These are phyloP conservation scores for Agastache rugosa DNA, from an alignment of 257 asterid species.

Conservation along the genomic window DNA sequence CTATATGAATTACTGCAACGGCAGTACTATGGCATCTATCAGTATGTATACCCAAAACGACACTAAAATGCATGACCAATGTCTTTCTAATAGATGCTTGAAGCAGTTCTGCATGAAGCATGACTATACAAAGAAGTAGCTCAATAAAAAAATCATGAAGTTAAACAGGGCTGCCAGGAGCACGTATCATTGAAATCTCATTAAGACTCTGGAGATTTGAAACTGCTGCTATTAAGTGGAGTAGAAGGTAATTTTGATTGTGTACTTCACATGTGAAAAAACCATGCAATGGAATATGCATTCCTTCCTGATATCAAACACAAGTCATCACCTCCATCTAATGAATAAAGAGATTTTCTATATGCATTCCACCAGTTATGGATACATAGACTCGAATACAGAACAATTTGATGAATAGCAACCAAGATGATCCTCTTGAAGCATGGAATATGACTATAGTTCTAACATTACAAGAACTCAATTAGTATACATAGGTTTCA, in stretches of 20 bases:
- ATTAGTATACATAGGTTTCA: constrained; percentile 1
- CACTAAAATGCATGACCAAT: background rate
- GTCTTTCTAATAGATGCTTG: constrained; percentile 4
- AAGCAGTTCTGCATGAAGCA: constrained; percentile 6
- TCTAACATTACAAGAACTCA: background rate
- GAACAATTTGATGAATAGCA: background rate
- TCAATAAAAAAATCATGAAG: too few relatives aligned
- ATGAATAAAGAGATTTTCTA: background rate
- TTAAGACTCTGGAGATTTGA: too few relatives aligned
- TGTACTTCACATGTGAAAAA: too few relatives aligned
- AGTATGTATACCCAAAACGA: background rate
- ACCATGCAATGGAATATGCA: too few relatives aligned
- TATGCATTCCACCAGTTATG: background rate
- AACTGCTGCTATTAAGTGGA: too few relatives aligned
- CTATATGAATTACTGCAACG: background rate
- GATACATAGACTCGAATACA: background rate
- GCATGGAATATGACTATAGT: background rate
- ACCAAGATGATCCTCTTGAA: too few relatives aligned
- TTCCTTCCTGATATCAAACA: too few relatives aligned
- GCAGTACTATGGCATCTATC: background rate
- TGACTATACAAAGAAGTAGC: background rate
- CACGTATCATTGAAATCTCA: too few relatives aligned
- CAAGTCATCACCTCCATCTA: background rate
- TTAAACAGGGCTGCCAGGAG: constrained; percentile 6
- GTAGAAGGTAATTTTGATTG: too few relatives aligned